Evolutionary conservation across 306 rosid genomes (phyloP).

Genomic region (Medicago truncatula): DNA sequence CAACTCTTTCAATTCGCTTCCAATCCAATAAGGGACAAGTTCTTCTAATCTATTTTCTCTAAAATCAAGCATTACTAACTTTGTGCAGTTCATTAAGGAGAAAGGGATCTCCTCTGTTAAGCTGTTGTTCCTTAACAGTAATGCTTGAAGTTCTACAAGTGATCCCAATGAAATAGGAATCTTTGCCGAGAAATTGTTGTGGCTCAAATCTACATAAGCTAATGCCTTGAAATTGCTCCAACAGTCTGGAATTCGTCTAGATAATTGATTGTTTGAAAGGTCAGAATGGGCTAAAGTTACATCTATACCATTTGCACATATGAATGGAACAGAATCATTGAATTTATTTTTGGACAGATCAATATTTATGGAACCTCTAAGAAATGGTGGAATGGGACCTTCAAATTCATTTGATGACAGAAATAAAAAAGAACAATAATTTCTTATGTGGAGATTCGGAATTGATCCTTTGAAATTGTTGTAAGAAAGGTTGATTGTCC

Average conservation of each 20-base stretch:
- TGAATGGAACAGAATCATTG: not conserved
- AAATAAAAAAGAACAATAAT: not conserved
- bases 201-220: slow-evolving; percentile 32
- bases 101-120: not conserved
- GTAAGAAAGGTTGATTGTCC: not conserved
- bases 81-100: not conserved
- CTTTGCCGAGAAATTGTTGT: slow-evolving; percentile 23
- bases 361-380: not conserved
- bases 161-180: slow-evolving; percentile 39
- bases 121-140: slow-evolving; percentile 27
- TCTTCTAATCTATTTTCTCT: slow-evolving; percentile 34
- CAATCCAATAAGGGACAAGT: slow-evolving; percentile 40
- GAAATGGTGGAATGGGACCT: slow-evolving; percentile 31
- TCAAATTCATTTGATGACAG: slow-evolving; percentile 4
- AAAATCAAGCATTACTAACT: slow-evolving; percentile 7
- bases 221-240: not conserved
- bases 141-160: not conserved
- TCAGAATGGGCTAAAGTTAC: not conserved
- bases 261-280: slow-evolving; percentile 22
- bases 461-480: not conserved
- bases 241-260: not conserved
- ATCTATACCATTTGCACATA: not conserved
- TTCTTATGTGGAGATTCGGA: not conserved
- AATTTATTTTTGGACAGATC: slow-evolving; percentile 38
- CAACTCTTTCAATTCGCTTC: not conserved